Percentiles rank a stretch among this genome's conserved stretches.
Evolutionary conservation across 129 eudicot genomes (phyloP).

Genomic region (Mikania micrantha): DNA sequence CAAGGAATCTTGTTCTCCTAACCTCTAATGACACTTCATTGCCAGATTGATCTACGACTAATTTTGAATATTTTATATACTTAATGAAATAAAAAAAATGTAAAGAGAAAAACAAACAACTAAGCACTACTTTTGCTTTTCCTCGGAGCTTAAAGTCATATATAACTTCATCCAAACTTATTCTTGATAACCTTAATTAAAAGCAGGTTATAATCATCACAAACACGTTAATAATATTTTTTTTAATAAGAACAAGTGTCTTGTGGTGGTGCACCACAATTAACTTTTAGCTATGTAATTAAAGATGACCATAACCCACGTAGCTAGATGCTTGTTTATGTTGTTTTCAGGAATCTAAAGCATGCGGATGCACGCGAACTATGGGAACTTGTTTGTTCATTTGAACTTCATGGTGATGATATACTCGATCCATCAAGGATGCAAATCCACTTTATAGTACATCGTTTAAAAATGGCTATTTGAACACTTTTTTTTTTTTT

Average conservation of each 20-base stretch:
- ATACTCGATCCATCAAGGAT: not conserved
- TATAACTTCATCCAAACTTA: not conserved
- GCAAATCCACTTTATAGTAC: conserved; percentile 4
- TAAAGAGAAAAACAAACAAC: not conserved
- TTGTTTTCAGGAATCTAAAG: conserved; percentile 15
- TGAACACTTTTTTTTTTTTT: too few relatives aligned
- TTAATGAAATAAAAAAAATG: not conserved
- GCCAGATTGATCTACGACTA: conserved; percentile 21
- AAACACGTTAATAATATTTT: conserved; percentile 1
- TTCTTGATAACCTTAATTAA: conserved; percentile 26
- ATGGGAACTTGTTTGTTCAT: not conserved
- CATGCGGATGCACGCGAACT: not conserved
- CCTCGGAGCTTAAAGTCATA: not conserved
- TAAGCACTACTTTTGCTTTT: conserved; percentile 13
- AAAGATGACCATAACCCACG: not conserved
- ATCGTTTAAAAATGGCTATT: too few relatives aligned
- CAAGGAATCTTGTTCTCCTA: conserved; percentile 32
- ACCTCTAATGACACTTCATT: conserved; percentile 35
- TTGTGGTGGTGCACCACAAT: conserved; percentile 22
- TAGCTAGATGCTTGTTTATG: conserved; percentile 22
- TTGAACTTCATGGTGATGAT: not conserved
- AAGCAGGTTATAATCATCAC: conserved; percentile 15
- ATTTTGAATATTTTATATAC: conserved; percentile 24
- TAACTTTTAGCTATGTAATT: conserved; percentile 5
- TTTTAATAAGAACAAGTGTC: conserved; percentile 9